These are phyloP conservation scores for Phanerochaete carnosa DNA, from an alignment of 768 basidiomycete species.

Conservation along the genomic window DNA sequence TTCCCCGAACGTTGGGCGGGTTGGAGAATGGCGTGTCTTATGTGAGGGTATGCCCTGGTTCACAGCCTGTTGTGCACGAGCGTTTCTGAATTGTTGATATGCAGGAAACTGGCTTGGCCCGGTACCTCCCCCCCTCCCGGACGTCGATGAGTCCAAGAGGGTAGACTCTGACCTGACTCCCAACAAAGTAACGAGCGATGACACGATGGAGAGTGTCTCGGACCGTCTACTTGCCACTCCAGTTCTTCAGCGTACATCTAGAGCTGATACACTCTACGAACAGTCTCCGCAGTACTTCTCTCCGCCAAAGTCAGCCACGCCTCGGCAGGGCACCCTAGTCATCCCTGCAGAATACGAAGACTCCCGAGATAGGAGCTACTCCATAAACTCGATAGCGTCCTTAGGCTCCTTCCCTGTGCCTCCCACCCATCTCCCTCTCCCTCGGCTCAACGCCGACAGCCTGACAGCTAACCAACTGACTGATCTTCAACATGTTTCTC, in stretches of 20 bases:
- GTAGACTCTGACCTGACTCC: background rate
- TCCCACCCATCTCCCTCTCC: slow-evolving; percentile 69
- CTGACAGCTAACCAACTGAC: background rate
- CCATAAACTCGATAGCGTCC: slow-evolving; percentile 54
- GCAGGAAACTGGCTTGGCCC: slow-evolving; percentile 59
- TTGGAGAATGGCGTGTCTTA: slow-evolving; percentile 68
- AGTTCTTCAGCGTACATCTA: background rate
- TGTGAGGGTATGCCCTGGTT: slow-evolving; percentile 46
- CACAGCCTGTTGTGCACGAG: background rate
- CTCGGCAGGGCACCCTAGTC: background rate
- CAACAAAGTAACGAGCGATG: background rate
- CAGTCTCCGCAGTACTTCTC: slow-evolving; percentile 5
- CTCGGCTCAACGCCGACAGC: slow-evolving; percentile 31
- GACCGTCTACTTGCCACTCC: background rate
- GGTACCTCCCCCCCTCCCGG: slow-evolving; percentile 42
- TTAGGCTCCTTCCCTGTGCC: slow-evolving; percentile 73
- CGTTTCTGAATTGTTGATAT: background rate
- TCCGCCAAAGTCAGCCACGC: background rate
- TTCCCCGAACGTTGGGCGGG: slow-evolving; percentile 62
- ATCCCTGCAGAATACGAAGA: slow-evolving; percentile 5
- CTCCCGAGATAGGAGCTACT: slow-evolving; percentile 23
- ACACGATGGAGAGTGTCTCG: background rate
- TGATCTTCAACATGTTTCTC: background rate
- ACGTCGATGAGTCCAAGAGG: slow-evolving; percentile 17
- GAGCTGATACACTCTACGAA: background rate